Evolutionary conservation across 1,284 basidiomycete genomes (phyloP), one percentile per base, ranked within the genome.

Genomic region (Cutaneotrichosporon mucoides): DNA sequence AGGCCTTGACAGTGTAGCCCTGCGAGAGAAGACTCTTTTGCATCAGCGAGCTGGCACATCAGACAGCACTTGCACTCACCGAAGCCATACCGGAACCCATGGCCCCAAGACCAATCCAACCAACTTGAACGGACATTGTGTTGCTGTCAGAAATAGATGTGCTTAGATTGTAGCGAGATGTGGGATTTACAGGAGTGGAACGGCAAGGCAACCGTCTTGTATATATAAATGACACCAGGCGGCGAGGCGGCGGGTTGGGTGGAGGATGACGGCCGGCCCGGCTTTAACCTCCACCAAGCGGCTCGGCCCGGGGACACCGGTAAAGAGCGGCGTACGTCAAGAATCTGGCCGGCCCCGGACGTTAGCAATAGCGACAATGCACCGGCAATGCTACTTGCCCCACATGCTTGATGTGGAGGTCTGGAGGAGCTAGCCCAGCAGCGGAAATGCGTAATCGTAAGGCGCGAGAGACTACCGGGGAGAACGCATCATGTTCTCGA

Each of bases 61-160:
- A 24, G 24, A 24, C 34, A 3, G 8, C 11, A n/a, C 40, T 13
- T 12, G n/a, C 7, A 57, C 70, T 56, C 33, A 73, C 72, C 9
- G 64, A 56, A 4, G 67, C 66, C 73, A 75, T 73, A 0, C 72
- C 71, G 7, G 68, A 65, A 13, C 73, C 72, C 73, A 75, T 75
- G 34, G 73, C 73, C 1, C 73, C 73, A 6, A 75, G 65, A 6
- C 73, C 73, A 33, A 73, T 71, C 72, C 71, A 73, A 48, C 72
- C 72, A 52, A 72, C 68, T 34, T 60, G 55, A 16, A 52, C 24
- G 1, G 56, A 24, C 54, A 55, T 55, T 13, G 36, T 24, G 33
- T 34, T 33, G 33, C 9, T 24, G 24, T 24, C 24, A 24, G 33
- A 24, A 11, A 15, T 15, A 9, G 24, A 13, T 12, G 12, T 16